Evolutionary conservation across 2,329 filamentous ascomycete species (phyloP).

Genomic region (Didymosphaeria variabile): DNA sequence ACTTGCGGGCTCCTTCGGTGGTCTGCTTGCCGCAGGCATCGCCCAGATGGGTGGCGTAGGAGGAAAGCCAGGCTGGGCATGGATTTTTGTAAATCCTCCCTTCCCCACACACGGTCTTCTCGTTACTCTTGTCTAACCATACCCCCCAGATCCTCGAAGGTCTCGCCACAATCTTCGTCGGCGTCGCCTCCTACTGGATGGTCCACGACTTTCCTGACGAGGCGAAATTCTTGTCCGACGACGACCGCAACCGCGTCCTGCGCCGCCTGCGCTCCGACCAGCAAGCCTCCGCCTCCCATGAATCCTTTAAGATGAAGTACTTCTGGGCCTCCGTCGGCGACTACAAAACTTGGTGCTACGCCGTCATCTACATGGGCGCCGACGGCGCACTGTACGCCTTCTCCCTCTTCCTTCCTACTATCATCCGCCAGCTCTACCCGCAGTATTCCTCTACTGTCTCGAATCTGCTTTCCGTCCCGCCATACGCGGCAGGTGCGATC

Average conservation of each 20-base stretch:
- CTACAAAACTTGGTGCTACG: slow-evolving; percentile 83
- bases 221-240: slow-evolving; percentile 74
- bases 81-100: slow-evolving; percentile 48
- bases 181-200: slow-evolving; percentile 69
- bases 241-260: slow-evolving; percentile 77
- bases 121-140: slow-evolving; percentile 54
- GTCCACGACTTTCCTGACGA: slow-evolving; percentile 82
- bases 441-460: slow-evolving; percentile 69
- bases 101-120: neutral
- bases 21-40: slow-evolving; percentile 67
- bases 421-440: slow-evolving; percentile 65
- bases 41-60: slow-evolving; percentile 67
- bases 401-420: slow-evolving; percentile 80
- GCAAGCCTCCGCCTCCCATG: slow-evolving; percentile 77
- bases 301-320: slow-evolving; percentile 77
- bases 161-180: slow-evolving; percentile 73
- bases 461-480: slow-evolving; percentile 78
- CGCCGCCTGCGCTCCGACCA: slow-evolving; percentile 74
- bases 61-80: slow-evolving; percentile 53
- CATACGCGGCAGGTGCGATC: slow-evolving; percentile 75
- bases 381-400: slow-evolving; percentile 79
- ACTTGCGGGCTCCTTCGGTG: slow-evolving; percentile 68
- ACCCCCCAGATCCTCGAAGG: slow-evolving; percentile 68
- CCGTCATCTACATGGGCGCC: slow-evolving; percentile 79
- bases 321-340: slow-evolving; percentile 77